A percentile compares a stretch with the other conserved stretches of the same genome.
These are phyloP conservation scores for Cochlearia excelsa DNA, from an alignment of 345 rosid genomes.

Conservation along the genomic window DNA sequence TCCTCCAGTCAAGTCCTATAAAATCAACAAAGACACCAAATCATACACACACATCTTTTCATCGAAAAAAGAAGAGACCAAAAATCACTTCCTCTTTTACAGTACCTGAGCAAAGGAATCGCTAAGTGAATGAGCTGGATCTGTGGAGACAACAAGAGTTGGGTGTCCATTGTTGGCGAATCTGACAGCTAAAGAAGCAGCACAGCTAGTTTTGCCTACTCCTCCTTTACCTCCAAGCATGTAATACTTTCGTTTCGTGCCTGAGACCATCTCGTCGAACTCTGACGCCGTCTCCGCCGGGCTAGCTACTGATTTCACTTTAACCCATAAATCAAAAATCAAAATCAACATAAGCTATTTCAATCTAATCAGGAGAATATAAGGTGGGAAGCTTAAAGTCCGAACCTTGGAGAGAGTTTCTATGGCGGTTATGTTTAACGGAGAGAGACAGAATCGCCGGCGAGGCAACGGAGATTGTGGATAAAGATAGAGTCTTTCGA, in stretches of 20 bases:
- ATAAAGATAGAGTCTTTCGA: slow-evolving; percentile 23
- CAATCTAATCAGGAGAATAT: neutral
- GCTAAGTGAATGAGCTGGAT: slow-evolving; percentile 95
- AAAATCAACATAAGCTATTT: neutral
- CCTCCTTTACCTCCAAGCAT: slow-evolving; percentile 99
- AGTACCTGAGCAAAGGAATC: slow-evolving; percentile 94
- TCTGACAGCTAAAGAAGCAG: slow-evolving; percentile 96
- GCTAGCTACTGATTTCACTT: slow-evolving; percentile 85
- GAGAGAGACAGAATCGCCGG: slow-evolving; percentile 39
- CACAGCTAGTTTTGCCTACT: slow-evolving; percentile 96
- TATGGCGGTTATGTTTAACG: slow-evolving; percentile 36
- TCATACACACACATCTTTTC: neutral
- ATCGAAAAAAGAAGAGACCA: neutral
- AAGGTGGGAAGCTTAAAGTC: slow-evolving; percentile 4
- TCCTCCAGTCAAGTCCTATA: slow-evolving; percentile 91
- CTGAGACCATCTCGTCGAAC: slow-evolving; percentile 85
- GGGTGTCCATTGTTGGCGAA: slow-evolving; percentile 96
- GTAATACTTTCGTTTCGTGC: slow-evolving; percentile 84
- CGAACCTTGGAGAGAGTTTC: slow-evolving; percentile 50
- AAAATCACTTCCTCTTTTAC: neutral
- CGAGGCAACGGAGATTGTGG: slow-evolving; percentile 25
- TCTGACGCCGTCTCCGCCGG: slow-evolving; percentile 67
- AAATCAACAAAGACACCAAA: slow-evolving; percentile 7
- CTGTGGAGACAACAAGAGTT: slow-evolving; percentile 95
- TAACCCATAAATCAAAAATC: slow-evolving; percentile 23